phyloP scores from a whole-genome alignment of 1,284 basidiomycete genomes.

The Vanrija humicola region DNA sequence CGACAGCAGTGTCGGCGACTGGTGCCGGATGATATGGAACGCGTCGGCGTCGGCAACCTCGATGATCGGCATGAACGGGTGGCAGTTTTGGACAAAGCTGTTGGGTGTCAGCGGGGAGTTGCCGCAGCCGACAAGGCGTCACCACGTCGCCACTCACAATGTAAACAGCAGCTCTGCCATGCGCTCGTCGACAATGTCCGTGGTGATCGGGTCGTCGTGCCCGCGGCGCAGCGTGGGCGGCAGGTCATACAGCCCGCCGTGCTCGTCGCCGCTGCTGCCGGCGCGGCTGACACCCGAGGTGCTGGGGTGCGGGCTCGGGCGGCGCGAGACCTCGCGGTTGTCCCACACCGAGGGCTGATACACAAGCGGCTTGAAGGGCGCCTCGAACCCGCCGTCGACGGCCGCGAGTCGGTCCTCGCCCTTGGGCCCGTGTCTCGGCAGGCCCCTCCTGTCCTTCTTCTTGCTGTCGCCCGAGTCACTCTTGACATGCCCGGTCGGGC shows the following conservation, averaged over 20 bases:
- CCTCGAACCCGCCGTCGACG: slow-evolving; percentile 23
- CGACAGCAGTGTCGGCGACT: slow-evolving; percentile 31
- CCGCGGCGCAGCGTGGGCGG: slow-evolving; percentile 5
- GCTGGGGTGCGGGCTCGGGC: slow-evolving; percentile 19
- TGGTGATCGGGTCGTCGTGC: slow-evolving; percentile 29
- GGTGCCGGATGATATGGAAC: slow-evolving; percentile 20
- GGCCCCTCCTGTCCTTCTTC: slow-evolving; percentile 12
- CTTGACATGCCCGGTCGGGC: neutral
- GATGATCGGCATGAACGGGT: slow-evolving; percentile 30
- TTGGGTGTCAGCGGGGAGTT: neutral
- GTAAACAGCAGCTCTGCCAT: slow-evolving; percentile 27
- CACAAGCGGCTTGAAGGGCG: slow-evolving; percentile 33
- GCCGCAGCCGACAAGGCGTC: too few species aligned
- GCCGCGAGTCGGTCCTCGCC: slow-evolving; percentile 8
- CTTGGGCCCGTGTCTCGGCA: neutral
- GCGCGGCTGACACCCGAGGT: neutral
- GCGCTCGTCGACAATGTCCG: slow-evolving; percentile 18
- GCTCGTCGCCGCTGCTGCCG: slow-evolving; percentile 15
- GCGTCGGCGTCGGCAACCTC: slow-evolving; percentile 26
- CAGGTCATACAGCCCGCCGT: too few species aligned
- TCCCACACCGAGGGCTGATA: slow-evolving; percentile 34
- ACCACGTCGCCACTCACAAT: slow-evolving; percentile 16
- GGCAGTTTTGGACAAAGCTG: slow-evolving; percentile 32
- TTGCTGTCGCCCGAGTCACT: neutral
- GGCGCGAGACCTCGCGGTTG: slow-evolving; percentile 24